Evolutionary conservation across 78 protist species (phyloP), one percentile per base, ranked within the genome.

Genomic region (Dictyostelium citrinum): DNA sequence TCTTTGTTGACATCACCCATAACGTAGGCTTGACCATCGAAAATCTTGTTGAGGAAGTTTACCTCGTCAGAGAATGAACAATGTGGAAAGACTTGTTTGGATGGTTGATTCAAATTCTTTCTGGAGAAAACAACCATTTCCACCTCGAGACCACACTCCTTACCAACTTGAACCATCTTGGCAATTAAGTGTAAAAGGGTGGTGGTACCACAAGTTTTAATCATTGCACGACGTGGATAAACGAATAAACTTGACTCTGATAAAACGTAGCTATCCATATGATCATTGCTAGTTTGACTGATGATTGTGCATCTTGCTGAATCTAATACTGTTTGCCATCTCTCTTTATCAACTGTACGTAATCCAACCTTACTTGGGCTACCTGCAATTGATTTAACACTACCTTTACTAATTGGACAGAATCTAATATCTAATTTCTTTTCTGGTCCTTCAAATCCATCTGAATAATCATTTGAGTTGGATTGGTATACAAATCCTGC

Each of bases 191-290:
- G 91, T 22, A 98, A 93, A 27, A 98, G 95, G 7, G 97, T 82
- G 16, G 99, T 98, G 51, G 95, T 91, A 51, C 99, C 99, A 90
- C 99, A 98, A 1, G 99, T 98, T 93, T 98, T 97, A 58, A 98
- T 27, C 79, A 98, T 77, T 2, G 95, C 83, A 60, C 82, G 31
- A 71, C 93, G 60, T 17, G 91, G 76, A 55, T 76, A 96, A 70
- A 98, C 98, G 51, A 98, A 98, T 70, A 98, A 79, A 11, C 91
- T 71, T 49, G 96, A 86, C 85, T 98, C 99, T 22, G 97, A 95
- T 75, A 97, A 91, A 24, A 98, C 97, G 83, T 95, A 97, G 45
- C 95, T 75, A 82, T 97, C 98, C 58, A 74, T 90, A 90, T 45
- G 43, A 11, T 91, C 90, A 88, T 97, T 91, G 37, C 82, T 43